phyloP scores from a whole-genome alignment of 768 basidiomycete genomes.

The Clitopilus passeckerianus region DNA sequence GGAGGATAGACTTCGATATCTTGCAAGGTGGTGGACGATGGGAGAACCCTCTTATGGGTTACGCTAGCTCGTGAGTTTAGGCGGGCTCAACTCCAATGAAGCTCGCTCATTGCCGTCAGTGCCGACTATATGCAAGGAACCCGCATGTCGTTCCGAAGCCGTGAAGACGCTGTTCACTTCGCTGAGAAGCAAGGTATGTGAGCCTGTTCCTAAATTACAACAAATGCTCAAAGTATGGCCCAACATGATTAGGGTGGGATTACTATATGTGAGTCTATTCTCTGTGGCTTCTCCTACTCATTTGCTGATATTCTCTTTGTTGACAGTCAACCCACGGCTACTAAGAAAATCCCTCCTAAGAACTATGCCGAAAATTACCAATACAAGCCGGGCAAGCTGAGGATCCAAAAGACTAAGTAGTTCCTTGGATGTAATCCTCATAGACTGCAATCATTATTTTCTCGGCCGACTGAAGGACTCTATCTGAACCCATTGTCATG shows the following conservation, averaged over 20 bases:
- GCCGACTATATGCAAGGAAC: slow-evolving; percentile 97
- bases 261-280: slow-evolving; percentile 73
- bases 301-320: slow-evolving; percentile 3
- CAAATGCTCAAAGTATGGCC: slow-evolving; percentile 8
- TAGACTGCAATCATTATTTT: neutral
- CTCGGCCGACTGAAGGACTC: neutral
- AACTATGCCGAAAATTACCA: slow-evolving; percentile 90
- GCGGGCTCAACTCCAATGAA: neutral
- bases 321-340: slow-evolving; percentile 49
- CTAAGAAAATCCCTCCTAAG: slow-evolving; percentile 77
- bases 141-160: slow-evolving; percentile 73
- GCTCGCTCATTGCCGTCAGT: slow-evolving; percentile 30
- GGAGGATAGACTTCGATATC: slow-evolving; percentile 94
- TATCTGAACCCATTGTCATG: neutral
- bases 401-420: slow-evolving; percentile 91
- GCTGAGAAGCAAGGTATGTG: slow-evolving; percentile 90
- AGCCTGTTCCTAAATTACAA: neutral
- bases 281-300: slow-evolving; percentile 3
- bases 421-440: slow-evolving; percentile 10
- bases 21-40: slow-evolving; percentile 88
- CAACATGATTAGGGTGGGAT: slow-evolving; percentile 69
- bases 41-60: slow-evolving; percentile 99
- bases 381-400: slow-evolving; percentile 73
- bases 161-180: slow-evolving; percentile 91
- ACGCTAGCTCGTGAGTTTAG: slow-evolving; percentile 82